Conservation (phyloP, 176 grass and related monocot genomes). For the Hsuehochloa calcarea region DNA sequence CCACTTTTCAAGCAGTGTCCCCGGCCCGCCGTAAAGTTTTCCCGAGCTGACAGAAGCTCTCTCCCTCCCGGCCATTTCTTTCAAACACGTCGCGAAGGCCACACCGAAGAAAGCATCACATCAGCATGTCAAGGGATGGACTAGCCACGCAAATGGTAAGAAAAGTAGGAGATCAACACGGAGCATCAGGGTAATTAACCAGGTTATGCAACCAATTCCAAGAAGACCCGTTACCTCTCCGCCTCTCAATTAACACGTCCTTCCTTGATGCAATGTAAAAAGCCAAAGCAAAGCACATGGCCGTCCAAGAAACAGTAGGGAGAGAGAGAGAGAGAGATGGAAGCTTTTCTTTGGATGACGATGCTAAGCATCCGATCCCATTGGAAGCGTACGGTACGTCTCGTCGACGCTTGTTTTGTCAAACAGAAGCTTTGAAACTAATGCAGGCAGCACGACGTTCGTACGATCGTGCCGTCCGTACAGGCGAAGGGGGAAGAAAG, state of each 20-base stretch:
- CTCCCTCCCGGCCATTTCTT: background rate
- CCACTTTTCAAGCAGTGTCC: constrained; percentile 10
- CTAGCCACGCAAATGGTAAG: background rate
- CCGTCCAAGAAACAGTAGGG: background rate
- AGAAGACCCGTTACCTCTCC: background rate
- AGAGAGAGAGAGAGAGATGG: background rate
- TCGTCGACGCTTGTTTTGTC: background rate
- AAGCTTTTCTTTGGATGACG: background rate
- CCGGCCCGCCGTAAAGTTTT: background rate
- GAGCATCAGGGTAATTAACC: background rate
- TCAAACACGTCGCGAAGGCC: background rate
- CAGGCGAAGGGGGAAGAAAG: background rate
- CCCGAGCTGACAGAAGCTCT: background rate
- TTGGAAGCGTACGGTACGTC: background rate
- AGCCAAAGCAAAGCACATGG: background rate
- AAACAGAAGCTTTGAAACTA: constrained; percentile 17
- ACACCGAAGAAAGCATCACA: background rate
- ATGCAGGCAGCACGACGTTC: background rate
- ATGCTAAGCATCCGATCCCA: constrained; percentile 25
- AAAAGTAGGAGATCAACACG: background rate
- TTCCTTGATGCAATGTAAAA: background rate
- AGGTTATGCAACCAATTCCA: background rate
- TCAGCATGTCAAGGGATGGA: background rate
- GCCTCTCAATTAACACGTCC: background rate
- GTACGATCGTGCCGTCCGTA: background rate